Evolutionary conservation across 208 protist species (phyloP).

Genomic region (Acanthamoeba healyi): DNA sequence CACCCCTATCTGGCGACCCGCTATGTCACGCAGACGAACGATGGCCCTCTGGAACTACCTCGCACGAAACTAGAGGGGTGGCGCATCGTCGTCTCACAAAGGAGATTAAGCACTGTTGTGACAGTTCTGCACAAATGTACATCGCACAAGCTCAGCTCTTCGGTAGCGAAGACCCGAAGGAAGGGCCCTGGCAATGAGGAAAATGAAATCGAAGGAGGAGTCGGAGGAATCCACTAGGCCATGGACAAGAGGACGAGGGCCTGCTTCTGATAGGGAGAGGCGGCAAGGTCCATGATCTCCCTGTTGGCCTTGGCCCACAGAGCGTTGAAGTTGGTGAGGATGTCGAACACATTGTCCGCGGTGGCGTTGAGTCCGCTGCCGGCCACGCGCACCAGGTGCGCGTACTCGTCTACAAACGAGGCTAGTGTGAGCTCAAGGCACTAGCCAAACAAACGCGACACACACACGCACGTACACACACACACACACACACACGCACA

Average conservation of each 20-base stretch:
- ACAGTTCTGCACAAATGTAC: too few relatives aligned
- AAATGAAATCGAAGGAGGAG: neutral
- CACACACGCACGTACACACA: neutral
- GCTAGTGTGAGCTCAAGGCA: too few relatives aligned
- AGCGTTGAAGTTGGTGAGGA: neutral
- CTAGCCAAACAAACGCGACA: neutral
- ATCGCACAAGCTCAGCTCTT: too few relatives aligned
- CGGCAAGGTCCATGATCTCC: slow-evolving; percentile 31
- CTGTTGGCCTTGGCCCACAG: slow-evolving; percentile 14
- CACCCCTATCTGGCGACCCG: too few relatives aligned
- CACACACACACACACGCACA: neutral
- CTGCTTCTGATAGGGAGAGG: slow-evolving; percentile 32
- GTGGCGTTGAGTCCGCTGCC: slow-evolving; percentile 34
- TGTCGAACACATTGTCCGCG: slow-evolving; percentile 30
- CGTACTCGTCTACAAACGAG: neutral
- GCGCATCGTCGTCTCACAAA: neutral
- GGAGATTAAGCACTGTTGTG: too few relatives aligned
- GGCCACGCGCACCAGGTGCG: slow-evolving; percentile 35
- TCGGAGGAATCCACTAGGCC: neutral
- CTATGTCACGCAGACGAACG: neutral
- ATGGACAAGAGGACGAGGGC: slow-evolving; percentile 44
- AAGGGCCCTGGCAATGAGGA: neutral
- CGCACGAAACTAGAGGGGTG: neutral
- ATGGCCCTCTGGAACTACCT: neutral
- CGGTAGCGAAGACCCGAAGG: too few relatives aligned